Evolutionary conservation across 2,329 filamentous ascomycete species (phyloP), one percentile per base, ranked within the genome.

Genomic region (Neobulgaria alba): DNA sequence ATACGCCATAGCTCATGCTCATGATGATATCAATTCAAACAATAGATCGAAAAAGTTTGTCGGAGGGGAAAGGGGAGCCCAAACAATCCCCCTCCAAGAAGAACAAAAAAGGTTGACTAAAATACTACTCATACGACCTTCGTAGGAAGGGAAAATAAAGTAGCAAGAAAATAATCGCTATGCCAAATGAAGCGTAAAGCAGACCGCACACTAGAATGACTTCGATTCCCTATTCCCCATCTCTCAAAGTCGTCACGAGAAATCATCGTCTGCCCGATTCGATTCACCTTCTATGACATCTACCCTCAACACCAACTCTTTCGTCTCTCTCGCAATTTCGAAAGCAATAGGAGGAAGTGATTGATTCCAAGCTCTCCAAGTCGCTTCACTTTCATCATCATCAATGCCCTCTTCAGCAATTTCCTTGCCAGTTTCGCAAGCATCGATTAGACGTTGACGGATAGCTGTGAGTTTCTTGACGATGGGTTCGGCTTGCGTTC

Each of bases 321-420:
- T 92, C 38, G 82, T 84, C 62, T 88, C 83, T 45, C 83, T 73
- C 5, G 84, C 86, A 57, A 90, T 82, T 62, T 87, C 83, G 62
- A 93, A 93, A n/a, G 85, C 85, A 51, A 92, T 79, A 2, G 85
- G 85, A 9, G 85, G 85, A 37, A 94, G 65, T 19, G 76, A 79
- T 59, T 82, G 79, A 40, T 74, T 81, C 68, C 82, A 81, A 56
- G 71, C 68, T 47, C 69, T 69, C 75, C 75, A 79, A 34, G 67
- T 63, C 45, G 69, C 66, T 32, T 74, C 66, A 48, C 75, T 70
- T 45, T 69, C 65, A 39, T 71, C 68, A 31, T 69, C 68, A 34
- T 74, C 65, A 30, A 68, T 67, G 12, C 68, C 63, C 35, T 70
- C 72, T 3, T 69, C 69, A 5, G 69, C 73, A 18, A 82, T 72